A percentile compares a stretch with the other conserved stretches of the same genome.
Evolutionary conservation across 2,329 filamentous ascomycete genomes (phyloP).

Genomic region (Fusarium gaditjirri): DNA sequence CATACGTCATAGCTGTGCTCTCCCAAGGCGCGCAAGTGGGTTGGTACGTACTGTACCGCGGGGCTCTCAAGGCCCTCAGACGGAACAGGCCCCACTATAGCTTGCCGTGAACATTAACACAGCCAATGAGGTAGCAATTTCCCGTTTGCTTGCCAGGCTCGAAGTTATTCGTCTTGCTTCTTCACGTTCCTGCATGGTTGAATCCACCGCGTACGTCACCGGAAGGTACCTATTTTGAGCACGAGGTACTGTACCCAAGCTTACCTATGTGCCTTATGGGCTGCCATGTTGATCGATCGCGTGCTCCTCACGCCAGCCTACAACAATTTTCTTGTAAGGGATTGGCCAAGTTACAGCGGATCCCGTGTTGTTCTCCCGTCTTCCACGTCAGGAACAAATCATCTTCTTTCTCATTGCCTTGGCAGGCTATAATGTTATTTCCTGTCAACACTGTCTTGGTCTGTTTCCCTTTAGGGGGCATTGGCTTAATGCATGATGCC

Average conservation of each 20-base stretch:
- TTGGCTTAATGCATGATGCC: slow-evolving; percentile 3
- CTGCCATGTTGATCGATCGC: slow-evolving; percentile 24
- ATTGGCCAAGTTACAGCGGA: slow-evolving; percentile 20
- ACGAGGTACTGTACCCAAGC: slow-evolving; percentile 1
- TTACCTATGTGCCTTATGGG: background rate
- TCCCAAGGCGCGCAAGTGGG: slow-evolving; percentile 19
- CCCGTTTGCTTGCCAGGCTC: slow-evolving; percentile 21
- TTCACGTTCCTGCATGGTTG: slow-evolving; percentile 41
- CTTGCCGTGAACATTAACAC: background rate
- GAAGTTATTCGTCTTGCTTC: slow-evolving; percentile 26
- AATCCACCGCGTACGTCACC: slow-evolving; percentile 43
- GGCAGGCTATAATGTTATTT: slow-evolving; percentile 7
- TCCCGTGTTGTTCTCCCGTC: slow-evolving; percentile 20
- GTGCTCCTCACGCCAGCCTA: slow-evolving; percentile 25
- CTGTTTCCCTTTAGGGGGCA: background rate
- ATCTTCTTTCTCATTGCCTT: slow-evolving; percentile 22
- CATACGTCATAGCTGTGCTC: slow-evolving; percentile 38
- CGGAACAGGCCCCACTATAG: slow-evolving; percentile 5
- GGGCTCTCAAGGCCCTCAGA: slow-evolving; percentile 11
- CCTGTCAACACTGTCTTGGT: background rate
- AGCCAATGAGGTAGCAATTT: slow-evolving; percentile 17
- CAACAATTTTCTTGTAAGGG: background rate
- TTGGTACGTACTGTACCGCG: slow-evolving; percentile 25
- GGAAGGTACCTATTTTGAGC: background rate
- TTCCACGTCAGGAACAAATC: slow-evolving; percentile 27